Conservation (phyloP, 2,329 filamentous ascomycete genomes). For the Ophiostoma quercus region DNA sequence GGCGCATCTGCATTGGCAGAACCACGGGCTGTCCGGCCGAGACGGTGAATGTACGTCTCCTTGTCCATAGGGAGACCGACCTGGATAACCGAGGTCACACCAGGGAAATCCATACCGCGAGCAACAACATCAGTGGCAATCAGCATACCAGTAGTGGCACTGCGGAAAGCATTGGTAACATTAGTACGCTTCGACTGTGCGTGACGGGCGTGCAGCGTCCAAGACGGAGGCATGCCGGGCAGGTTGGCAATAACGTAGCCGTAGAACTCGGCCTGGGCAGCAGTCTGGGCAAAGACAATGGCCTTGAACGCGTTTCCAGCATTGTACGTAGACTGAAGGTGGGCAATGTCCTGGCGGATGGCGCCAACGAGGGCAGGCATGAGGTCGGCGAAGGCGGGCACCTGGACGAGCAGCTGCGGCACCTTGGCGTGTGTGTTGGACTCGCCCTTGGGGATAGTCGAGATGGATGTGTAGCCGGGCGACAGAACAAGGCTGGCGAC, state of each 20-base stretch:
- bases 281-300: conserved; percentile 70
- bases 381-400: conserved; percentile 67
- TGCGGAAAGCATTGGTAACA: conserved; percentile 60
- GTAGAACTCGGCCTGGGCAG: conserved; percentile 49
- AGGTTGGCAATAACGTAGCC: conserved; percentile 41
- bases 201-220: conserved; percentile 48
- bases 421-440: conserved; percentile 70
- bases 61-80: conserved; percentile 54
- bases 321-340: conserved; percentile 3
- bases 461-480: conserved; percentile 70
- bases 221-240: conserved; percentile 41
- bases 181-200: conserved; percentile 46
- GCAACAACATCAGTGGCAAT: conserved; percentile 67
- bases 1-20: conserved; percentile 58
- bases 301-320: conserved; percentile 64
- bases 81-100: conserved; percentile 63
- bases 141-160: conserved; percentile 47
- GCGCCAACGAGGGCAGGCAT: conserved; percentile 54
- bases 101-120: conserved; percentile 67
- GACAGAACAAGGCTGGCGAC: conserved; percentile 66
- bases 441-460: conserved; percentile 71
- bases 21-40: conserved; percentile 63
- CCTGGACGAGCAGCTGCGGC: conserved; percentile 62
- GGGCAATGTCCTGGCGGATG: conserved; percentile 41
- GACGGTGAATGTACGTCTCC: conserved; percentile 62